phyloP scores from a whole-genome alignment of 805 yeast species.

The Pichia deserticola region DNA sequence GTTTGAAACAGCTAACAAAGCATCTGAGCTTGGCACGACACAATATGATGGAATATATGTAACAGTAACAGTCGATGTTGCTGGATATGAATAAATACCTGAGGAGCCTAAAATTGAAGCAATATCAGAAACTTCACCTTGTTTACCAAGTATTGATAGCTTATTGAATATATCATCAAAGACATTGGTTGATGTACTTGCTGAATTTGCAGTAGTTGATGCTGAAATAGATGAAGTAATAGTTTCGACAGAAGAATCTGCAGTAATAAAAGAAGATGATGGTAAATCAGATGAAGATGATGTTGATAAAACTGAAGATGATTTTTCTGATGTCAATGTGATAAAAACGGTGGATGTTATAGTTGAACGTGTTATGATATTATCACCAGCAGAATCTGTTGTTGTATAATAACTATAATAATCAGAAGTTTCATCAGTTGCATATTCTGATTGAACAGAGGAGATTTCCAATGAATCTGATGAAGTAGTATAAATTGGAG shows the following conservation, averaged over 20 bases:
- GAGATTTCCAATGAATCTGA: no score
- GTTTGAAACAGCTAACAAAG: background rate
- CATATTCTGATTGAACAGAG: no score
- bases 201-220: conserved; percentile 3
- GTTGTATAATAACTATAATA: background rate
- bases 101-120: conserved; percentile 4
- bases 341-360: conserved; percentile 4
- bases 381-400: conserved; percentile 2
- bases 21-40: conserved; percentile 3
- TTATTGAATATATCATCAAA: conserved; percentile 1
- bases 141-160: conserved; percentile 2
- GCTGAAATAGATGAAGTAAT: conserved; percentile 4
- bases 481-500: conserved; percentile 5
- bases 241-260: background rate
- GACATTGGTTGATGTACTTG: conserved; percentile 2
- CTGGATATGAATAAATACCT: background rate
- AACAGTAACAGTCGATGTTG: conserved; percentile 21
- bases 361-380: conserved; percentile 2
- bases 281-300: background rate
- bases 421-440: background rate
- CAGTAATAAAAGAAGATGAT: background rate
- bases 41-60: background rate
- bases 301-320: no score
- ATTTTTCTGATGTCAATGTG: no score
- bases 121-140: conserved; percentile 6